Evolutionary conservation across 495 filamentous ascomycete genomes (phyloP), one percentile per base, ranked within the genome.

Genomic region (Aspergillus heteromorphus): DNA sequence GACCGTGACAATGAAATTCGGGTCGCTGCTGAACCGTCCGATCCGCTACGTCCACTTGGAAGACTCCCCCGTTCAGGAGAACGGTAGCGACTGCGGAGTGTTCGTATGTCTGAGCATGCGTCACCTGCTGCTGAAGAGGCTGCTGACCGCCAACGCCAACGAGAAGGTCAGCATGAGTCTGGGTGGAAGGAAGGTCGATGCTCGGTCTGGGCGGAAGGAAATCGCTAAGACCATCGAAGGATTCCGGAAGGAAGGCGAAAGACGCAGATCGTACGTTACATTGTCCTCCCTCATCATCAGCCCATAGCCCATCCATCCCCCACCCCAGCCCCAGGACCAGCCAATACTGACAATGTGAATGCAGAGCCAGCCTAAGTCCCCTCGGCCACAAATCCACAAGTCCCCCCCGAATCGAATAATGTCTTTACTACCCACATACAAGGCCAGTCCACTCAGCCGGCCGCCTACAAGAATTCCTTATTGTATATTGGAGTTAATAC

Each of bases 21-120:
- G 76, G 2, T 60, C 65, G 9, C 70, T 97, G 14, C 76, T 99
- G 0, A 81, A 83, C 30, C 72, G 78, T 38, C 68, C 68, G 1
- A 72, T 97, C 10, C 70, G 79, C 6, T 96, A 92, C 63, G 73
- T 85, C 54, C 80, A 92, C 70, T 73, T 99, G 23, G 74, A 84
- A 4, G 93, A 97, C 64, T 84, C 83, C 8, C 95, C 93, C 2
- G 87, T 96, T 58, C 95, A 99, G 69, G 88, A 91, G 57, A 97
- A 97, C 61, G 82, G 86, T 49, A 89, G 79, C 57, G 95, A 97
- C 72, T 99, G 95, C 65, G 95, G 95, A 13, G 91, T 99, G 0
- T 97, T 90, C 67, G 95, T 99, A 1, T 97, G 95, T 67, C 80
- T 96, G 59, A 79, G 87, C 51, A 99, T 97, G 92, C 80, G 88